Evolutionary conservation across 148 eudicot species (phyloP).

Genomic region (Limonium bicolor): DNA sequence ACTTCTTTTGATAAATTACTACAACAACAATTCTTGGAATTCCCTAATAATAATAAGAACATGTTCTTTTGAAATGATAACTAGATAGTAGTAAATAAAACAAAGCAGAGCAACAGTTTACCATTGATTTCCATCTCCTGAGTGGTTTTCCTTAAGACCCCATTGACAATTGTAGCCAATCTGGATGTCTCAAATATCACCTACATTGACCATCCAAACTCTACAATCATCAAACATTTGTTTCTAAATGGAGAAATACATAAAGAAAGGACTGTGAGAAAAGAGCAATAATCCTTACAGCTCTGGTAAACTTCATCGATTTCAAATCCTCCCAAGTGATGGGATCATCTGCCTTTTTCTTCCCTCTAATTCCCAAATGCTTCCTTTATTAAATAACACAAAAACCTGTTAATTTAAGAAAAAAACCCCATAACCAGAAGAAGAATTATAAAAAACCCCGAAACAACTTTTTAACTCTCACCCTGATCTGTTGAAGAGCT

Average conservation of each 20-base stretch:
- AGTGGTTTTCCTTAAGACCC: constrained; percentile 93
- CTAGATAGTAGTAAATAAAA: too few relatives aligned
- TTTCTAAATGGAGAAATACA: too few relatives aligned
- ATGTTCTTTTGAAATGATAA: too few relatives aligned
- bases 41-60: too few relatives aligned
- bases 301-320: constrained; percentile 87
- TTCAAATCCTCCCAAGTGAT: constrained; percentile 77
- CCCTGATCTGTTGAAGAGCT: constrained; percentile 78
- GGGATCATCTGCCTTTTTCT: constrained; percentile 63
- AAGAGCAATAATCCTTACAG: constrained; percentile 57
- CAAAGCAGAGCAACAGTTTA: constrained; percentile 12
- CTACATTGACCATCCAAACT: constrained; percentile 19
- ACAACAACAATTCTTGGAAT: too few relatives aligned
- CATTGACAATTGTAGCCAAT: constrained; percentile 95
- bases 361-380: constrained; percentile 72
- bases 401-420: not conserved
- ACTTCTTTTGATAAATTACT: not conserved
- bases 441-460: not conserved
- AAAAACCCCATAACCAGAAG: not conserved
- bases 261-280: too few relatives aligned
- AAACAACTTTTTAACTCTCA: constrained; percentile 15
- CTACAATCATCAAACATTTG: not conserved
- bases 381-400: constrained; percentile 44
- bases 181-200: constrained; percentile 95
- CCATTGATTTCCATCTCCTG: constrained; percentile 95